Evolutionary conservation across 2,329 filamentous ascomycete species (phyloP), one percentile per base, ranked within the genome.

Genomic region (Pseudogymnoascus sp.): DNA sequence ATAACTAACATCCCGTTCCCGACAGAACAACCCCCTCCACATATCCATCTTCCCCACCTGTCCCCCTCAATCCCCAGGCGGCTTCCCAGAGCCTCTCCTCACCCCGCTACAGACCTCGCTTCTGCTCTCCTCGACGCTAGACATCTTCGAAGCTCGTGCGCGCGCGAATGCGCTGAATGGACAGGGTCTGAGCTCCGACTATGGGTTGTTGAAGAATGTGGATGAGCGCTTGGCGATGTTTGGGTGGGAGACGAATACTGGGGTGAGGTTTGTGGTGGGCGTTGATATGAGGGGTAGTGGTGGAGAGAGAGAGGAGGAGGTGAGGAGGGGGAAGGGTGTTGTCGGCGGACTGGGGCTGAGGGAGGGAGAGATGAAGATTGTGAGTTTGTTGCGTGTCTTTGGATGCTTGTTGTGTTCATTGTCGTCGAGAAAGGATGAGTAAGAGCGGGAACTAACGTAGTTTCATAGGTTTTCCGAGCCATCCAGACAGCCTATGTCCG

Each of bases 181-280:
- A 50, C 75, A 77, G 26, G 79, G 79, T 8, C 76, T 85, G 47
- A 89, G 91, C 61, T 92, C 95, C 70, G 93, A 97, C 74, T 88
- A 95, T 68, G 93, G 95, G 31, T 84, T 97, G 11, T 83, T 99
- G 61, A 93, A 97, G 78, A 92, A 93, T 65, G 83, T 97, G 65
- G 95, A 97, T 78, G 93, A 99, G 78, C 85, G 93, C 26, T 83
- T 97, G 57, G 92, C 93, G 36, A 89, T 92, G 69, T 99, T 97
- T 78, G 95, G 95, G 71, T 97, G 91, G 86, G 85, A 97, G 76
- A 97, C 95, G 64, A 97, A 96, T 76, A 97, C 95, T 0, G 92
- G 92, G 42, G 86, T 96, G 67, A 93, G 93, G 74, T 87, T 99
- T 72, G 87, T 97, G 35, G 88, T 92, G 67, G 85, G 97, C 3